phyloP scores from a whole-genome alignment of 2,329 filamentous ascomycete genomes.

The Fusarium nematophilum region DNA sequence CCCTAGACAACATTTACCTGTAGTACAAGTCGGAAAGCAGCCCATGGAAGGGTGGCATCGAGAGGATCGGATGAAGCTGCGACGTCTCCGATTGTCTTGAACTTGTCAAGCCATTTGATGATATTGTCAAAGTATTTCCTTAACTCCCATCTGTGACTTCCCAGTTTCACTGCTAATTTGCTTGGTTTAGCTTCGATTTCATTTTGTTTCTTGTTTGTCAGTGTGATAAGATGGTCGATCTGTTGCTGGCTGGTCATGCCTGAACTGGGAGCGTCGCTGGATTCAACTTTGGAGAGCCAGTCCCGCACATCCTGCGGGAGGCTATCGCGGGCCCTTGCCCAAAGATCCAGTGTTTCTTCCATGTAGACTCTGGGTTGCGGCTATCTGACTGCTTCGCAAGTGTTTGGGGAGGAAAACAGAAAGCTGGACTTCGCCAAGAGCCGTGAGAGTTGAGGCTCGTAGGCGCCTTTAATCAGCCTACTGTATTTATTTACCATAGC shows the following conservation, averaged over 20 bases:
- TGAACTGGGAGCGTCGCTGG: neutral
- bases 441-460: too few species aligned
- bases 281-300: neutral
- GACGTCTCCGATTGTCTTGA: constrained; percentile 4
- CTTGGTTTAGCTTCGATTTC: neutral
- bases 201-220: neutral
- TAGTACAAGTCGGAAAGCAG: constrained; percentile 6
- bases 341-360: neutral
- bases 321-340: neutral
- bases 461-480: too few species aligned
- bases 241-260: neutral
- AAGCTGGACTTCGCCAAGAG: too few species aligned
- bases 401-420: too few species aligned
- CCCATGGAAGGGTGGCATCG: constrained; percentile 13
- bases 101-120: constrained; percentile 2
- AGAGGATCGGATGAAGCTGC: constrained; percentile 8
- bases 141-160: neutral
- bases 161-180: neutral
- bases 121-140: neutral
- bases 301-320: neutral
- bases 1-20: too few species aligned
- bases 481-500: too few species aligned
- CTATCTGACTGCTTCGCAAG: too few species aligned
- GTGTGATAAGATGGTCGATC: neutral
- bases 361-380: too few species aligned